Base-by-base conservation (phyloP, 202 grass and related monocot genomes). In the Saccharum hybrid region DNA sequence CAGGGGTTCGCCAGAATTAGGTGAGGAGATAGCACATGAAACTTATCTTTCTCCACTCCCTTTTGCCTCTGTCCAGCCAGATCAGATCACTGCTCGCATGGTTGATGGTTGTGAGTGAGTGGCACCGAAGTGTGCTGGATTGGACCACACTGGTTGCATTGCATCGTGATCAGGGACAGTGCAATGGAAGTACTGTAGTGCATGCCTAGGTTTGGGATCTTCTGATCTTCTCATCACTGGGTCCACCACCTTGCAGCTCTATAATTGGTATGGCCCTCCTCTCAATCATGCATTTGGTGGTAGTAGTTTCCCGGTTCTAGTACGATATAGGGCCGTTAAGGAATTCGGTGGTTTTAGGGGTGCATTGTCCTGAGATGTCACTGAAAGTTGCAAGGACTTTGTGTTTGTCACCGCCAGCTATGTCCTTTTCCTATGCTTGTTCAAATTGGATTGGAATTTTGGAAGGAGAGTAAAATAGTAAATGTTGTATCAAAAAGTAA, bases 121-220 rank as follows among this genome's bases (percentile, higher is more conserved):
- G 38, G n/a, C 52, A 82, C 40, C n/a, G 16, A 16, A 30, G 16
- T 60, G 26, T 82, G 63, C 64, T 77, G 84, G 72, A 64, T 7
- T 66, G 77, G 72, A 86, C 84, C 71, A 74, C 48, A 41, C 39
- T 76, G 38, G 51, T 76, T 82, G 63, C 78, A 30, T 68, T 78
- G 54, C 54, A 59, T 59, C 54, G 3, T 59, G 36, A 38, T 49
- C 71, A 48, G 85, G 46, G 78, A 68, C 71, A 70, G 52, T 81
- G 71, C 60, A 69, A 76, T 33, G 13, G 11, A 81, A 75, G 85
- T 76, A 82, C 78, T 87, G 64, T 68, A 49, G 14, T 14, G 78
- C 52, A 76, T 76, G 74, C 59, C 78, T 87, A 70, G 62, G 71
- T 81, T 76, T 81, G 64, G 77, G 71, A 63, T 81, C 79, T 74